Evolutionary conservation across 2,329 filamentous ascomycete genomes (phyloP).

Genomic region (Colletotrichum cereale): DNA sequence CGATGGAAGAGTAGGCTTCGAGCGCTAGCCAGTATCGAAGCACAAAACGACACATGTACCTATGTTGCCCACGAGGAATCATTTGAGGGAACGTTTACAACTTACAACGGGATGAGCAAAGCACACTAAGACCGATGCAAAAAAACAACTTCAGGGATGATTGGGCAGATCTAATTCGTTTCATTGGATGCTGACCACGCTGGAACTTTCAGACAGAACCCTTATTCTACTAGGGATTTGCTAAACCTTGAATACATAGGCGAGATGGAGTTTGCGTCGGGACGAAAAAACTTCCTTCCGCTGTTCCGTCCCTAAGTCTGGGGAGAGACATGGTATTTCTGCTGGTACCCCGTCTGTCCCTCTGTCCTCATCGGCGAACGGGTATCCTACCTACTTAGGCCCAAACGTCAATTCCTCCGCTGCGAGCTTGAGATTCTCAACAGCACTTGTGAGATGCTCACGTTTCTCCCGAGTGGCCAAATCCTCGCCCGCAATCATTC

Average conservation of each 20-base stretch:
- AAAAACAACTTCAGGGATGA: no score
- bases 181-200: no score
- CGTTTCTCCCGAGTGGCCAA: conserved; percentile 54
- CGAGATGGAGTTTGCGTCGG: not conserved
- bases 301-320: not conserved
- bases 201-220: no score
- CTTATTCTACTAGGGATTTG: not conserved
- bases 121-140: no score
- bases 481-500: conserved; percentile 71
- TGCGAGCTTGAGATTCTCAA: conserved; percentile 58
- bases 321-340: not conserved
- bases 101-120: no score
- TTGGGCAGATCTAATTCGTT: no score
- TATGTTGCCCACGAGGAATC: no score
- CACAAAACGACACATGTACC: no score
- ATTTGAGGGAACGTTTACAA: no score
- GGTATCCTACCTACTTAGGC: not conserved
- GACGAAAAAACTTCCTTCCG: not conserved
- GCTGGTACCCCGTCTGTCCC: not conserved
- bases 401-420: conserved; percentile 40
- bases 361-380: no score
- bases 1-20: no score
- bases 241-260: not conserved
- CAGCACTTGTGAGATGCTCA: conserved; percentile 57
- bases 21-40: no score